phyloP scores from a whole-genome alignment of 176 grass and related monocot genomes.

The Bothriochloa decipiens region DNA sequence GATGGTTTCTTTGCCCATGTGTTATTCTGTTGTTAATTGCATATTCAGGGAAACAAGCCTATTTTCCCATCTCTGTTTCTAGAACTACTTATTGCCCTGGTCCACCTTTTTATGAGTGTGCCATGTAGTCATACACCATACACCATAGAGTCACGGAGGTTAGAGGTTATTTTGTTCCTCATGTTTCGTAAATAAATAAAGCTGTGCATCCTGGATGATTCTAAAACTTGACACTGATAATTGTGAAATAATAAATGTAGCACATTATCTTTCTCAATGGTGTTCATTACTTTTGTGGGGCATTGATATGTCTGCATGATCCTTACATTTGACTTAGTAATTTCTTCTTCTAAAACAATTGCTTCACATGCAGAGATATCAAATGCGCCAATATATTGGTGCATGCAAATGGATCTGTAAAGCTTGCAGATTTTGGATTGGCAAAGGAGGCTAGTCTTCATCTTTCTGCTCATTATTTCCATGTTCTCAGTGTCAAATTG shows the following conservation, averaged over 20 bases:
- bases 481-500: no score
- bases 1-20: constrained; percentile 7
- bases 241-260: constrained; percentile 9
- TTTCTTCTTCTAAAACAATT: no score
- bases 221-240: neutral
- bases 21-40: constrained; percentile 33
- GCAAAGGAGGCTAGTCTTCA: no score
- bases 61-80: neutral
- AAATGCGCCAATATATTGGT: no score
- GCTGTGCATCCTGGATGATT: neutral
- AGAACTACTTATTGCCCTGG: neutral
- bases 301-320: neutral
- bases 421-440: no score
- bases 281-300: neutral
- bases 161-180: no score
- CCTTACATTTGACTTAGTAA: no score
- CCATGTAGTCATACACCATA: neutral
- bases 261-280: neutral
- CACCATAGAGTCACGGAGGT: no score
- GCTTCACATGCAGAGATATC: no score
- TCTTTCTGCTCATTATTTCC: no score
- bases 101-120: constrained; percentile 29
- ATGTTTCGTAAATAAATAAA: constrained; percentile 23
- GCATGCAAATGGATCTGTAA: no score
- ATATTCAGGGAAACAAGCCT: constrained; percentile 8